Conservation (phyloP, 148 eudicot genomes). For the Cornus controversa region DNA sequence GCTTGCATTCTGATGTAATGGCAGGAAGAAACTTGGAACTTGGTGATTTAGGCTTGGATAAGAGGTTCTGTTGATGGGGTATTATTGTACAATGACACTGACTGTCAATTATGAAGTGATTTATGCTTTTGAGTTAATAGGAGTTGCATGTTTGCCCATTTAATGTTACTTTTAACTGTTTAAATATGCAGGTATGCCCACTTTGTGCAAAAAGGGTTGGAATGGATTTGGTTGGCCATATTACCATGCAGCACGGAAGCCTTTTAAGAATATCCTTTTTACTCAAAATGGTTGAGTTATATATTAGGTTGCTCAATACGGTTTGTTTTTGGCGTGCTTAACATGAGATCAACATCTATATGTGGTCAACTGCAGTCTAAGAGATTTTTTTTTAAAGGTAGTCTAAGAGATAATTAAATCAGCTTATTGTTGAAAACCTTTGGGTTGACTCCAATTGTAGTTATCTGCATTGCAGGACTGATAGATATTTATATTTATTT, state of each 20-base stretch:
- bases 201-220: constrained; percentile 84
- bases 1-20: neutral
- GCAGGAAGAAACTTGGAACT: neutral
- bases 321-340: neutral
- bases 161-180: neutral
- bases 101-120: neutral
- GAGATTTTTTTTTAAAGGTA: no score
- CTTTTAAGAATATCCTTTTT: constrained; percentile 91
- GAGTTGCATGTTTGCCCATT: neutral
- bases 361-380: neutral
- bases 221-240: constrained; percentile 77
- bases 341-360: neutral
- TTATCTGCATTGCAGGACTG: neutral
- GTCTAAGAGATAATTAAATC: neutral
- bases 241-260: constrained; percentile 80
- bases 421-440: neutral
- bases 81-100: neutral
- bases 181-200: constrained; percentile 73
- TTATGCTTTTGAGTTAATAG: neutral
- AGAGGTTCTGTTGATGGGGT: neutral
- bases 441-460: neutral
- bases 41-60: neutral
- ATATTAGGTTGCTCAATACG: neutral
- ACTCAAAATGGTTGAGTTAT: neutral
- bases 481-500: neutral